Base-by-base conservation (phyloP, 805 yeast genomes). In the Barnettozyma salicaria region DNA sequence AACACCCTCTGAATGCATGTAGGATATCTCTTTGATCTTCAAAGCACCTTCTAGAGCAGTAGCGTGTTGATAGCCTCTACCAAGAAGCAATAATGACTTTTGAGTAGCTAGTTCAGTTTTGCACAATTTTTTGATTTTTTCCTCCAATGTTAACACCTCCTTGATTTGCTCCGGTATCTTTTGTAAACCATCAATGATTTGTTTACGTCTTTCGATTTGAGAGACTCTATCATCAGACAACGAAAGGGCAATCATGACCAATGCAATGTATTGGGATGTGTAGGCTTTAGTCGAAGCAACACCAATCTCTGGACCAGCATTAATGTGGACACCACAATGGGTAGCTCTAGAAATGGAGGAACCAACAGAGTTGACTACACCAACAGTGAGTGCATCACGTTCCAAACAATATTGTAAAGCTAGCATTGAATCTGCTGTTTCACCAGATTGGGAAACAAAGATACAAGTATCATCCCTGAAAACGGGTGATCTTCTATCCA, bases 291-390 rank as follows among this genome's bases (percentile, higher is more conserved):
- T 92, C 10, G 97, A 88, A 9, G 99, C 99, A 50, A 92, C 99
- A 63, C 98, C 97, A 47, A 92, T 92, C 67, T 92, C 99, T 31
- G 98, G 98, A 48, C 99, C 99, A 33, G 98, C 98, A 59, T 92
- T 92, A 60, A 92, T 89, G 63, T 92, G 99, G 40, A 92, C 96
- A 76, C 99, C 99, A 71, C 98, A 92, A 64, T 89, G 95, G 17
- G 99, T 92, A 57, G 79, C 88, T 67, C 99, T 80, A 6, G 97
- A 90, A 62, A 92, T 87, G 28, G 92, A 78, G 5, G 98, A 92
- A 56, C 99, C 99, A 29, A 92, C 99, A 49, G 89, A 76, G 71
- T 92, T 92, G 45, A 92, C 98, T 56, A 92, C 85, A 67, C 99
- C 99, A 40, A 92, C 92, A 20, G 96, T 88, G 49, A 94, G 72